Evolutionary conservation across 2,329 filamentous ascomycete species (phyloP), one percentile per base, ranked within the genome.

Genomic region (Colletotrichum cordylinicola): DNA sequence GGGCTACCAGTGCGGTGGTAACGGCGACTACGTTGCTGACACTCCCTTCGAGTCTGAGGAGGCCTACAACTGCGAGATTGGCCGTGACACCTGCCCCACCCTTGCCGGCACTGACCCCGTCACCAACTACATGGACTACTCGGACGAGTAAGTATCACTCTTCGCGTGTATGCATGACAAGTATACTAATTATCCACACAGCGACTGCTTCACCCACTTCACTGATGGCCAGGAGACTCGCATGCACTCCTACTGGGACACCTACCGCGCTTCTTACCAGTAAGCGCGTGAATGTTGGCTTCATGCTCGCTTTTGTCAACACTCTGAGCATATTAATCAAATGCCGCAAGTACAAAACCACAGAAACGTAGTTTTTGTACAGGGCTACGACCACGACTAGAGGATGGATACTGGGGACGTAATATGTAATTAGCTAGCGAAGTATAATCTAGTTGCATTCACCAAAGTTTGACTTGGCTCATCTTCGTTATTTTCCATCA

Each of bases 201-300:
- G 85, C 77, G 68, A 80, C 75, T 89, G 87, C 82, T 88, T 87
- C 80, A 80, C 82, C 55, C 84, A 87, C 80, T 89, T 89, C 81
- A 87, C 86, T 8, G 39, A 82, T 12, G 85, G 85, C 8, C 87
- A 89, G 80, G 78, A 78, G 66, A 79, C 82, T 35, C 82, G 83
- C 72, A 84, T 86, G 67, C 75, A 80, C 66, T 81, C 78, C 75
- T 81, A 77, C 78, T 83, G 77, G 77, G 76, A 78, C 72, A 76
- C 70, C 60, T 83, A 83, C 78, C 81, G 82, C 55, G 77, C 79
- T 62, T 52, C 62, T n/a, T 75, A 75, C 64, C 73, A 75, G 70
- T 75, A 64, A 64, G 61, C 35, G 61, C n/a, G 43, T 52, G 43
- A 52, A 13, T 21, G 2, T 52, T 52, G 43, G 10, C 13, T 13